Evolutionary conservation across 2,329 filamentous ascomycete species (phyloP).

Genomic region (Xylaria sp.): DNA sequence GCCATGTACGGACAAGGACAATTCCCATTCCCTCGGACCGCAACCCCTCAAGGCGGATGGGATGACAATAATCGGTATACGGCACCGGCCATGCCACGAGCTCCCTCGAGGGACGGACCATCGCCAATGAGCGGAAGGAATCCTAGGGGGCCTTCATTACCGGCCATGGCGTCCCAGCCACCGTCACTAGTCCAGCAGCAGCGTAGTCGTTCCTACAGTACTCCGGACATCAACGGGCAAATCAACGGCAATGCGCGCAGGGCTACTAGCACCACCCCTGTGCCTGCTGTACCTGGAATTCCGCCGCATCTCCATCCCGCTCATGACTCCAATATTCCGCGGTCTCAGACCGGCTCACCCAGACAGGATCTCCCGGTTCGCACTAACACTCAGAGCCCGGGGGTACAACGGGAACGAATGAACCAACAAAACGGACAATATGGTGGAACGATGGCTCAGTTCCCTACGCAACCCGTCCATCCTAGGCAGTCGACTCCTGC

Average conservation of each 20-base stretch:
- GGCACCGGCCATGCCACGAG: conserved; percentile 81
- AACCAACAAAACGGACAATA: conserved; percentile 52
- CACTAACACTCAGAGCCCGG: conserved; percentile 71
- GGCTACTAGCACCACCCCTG: conserved; percentile 55
- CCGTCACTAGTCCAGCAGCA: conserved; percentile 64
- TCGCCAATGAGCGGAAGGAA: conserved; percentile 65
- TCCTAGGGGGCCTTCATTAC: conserved; percentile 77
- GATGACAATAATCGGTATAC: conserved; percentile 83
- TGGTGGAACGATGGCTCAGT: conserved; percentile 57
- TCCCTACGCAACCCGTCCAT: conserved; percentile 58
- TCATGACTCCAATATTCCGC: conserved; percentile 66
- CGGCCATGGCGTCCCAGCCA: conserved; percentile 64
- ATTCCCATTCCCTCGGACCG: conserved; percentile 74
- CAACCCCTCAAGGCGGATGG: conserved; percentile 67
- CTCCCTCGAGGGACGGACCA: conserved; percentile 75
- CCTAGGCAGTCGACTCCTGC: conserved; percentile 50
- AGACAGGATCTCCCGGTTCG: conserved; percentile 68
- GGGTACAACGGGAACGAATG: conserved; percentile 63
- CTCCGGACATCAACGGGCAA: conserved; percentile 84
- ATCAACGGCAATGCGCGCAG: conserved; percentile 60
- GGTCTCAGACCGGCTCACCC: conserved; percentile 83
- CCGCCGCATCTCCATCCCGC: conserved; percentile 68
- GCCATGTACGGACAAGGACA: conserved; percentile 64
- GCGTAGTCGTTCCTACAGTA: conserved; percentile 88
- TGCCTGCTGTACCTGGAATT: conserved; percentile 77